Conservation (phyloP, 225 moss, liverwort and hornwort genomes). For the Physcomitrium patens region DNA sequence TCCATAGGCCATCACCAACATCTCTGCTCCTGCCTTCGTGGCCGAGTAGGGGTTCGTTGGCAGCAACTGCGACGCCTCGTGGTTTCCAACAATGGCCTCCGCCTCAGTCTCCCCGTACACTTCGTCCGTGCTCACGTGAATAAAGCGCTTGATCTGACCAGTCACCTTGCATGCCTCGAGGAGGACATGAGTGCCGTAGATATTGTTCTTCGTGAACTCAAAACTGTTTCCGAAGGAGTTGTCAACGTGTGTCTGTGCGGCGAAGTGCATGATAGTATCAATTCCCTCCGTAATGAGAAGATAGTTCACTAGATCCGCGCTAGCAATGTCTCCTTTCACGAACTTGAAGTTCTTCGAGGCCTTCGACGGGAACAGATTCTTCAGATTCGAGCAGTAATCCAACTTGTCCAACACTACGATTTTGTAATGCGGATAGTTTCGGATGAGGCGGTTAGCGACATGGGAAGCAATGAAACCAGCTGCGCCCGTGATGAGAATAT, state of each 20-base stretch:
- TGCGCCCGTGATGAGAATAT: constrained; percentile 57
- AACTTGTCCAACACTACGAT: constrained; percentile 60
- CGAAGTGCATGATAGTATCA: constrained; percentile 63
- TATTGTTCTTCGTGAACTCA: constrained; percentile 61
- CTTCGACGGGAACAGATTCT: constrained; percentile 49
- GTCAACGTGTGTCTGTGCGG: constrained; percentile 62
- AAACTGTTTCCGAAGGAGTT: constrained; percentile 61
- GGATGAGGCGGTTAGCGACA: constrained; percentile 54
- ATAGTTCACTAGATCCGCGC: constrained; percentile 60
- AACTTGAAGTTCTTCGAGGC: constrained; percentile 57
- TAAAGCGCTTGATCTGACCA: constrained; percentile 54
- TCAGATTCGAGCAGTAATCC: constrained; percentile 59
- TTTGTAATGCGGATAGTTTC: constrained; percentile 54
- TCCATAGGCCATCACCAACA: constrained; percentile 57
- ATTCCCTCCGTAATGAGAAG: constrained; percentile 53
- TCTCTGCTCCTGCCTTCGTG: constrained; percentile 56
- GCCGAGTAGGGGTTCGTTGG: constrained; percentile 59
- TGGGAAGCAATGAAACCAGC: constrained; percentile 59
- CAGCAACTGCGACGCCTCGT: constrained; percentile 54
- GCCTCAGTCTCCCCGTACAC: constrained; percentile 57
- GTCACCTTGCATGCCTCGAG: constrained; percentile 57
- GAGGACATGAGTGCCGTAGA: constrained; percentile 53
- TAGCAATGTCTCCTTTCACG: constrained; percentile 53
- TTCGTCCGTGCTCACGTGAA: constrained; percentile 57
- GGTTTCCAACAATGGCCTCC: constrained; percentile 54